phyloP scores from a whole-genome alignment of 2,329 filamentous ascomycete genomes.

The Aspergillus neoniger region DNA sequence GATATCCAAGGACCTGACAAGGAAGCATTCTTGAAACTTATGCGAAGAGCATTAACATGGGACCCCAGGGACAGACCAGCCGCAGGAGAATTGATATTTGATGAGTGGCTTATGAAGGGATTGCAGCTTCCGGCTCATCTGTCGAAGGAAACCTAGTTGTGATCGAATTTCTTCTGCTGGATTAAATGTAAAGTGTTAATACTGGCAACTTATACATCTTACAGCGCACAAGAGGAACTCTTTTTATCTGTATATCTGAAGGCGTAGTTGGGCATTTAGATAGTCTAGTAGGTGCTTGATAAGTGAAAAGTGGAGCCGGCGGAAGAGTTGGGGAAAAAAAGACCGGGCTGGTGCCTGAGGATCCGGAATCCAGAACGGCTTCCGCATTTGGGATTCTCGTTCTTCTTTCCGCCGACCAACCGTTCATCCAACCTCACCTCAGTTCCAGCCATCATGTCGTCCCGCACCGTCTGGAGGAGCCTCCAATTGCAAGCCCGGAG shows the following conservation, averaged over 20 bases:
- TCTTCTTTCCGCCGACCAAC: conserved; percentile 1
- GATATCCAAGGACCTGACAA: not conserved
- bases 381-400: not conserved
- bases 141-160: not conserved
- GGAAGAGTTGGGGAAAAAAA: not conserved
- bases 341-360: not conserved
- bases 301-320: not conserved
- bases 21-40: not conserved
- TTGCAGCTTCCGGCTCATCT: not conserved
- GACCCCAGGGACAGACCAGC: not conserved
- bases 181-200: not conserved
- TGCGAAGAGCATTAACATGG: not conserved
- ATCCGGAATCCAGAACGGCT: not conserved
- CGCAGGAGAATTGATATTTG: not conserved
- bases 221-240: too few species aligned
- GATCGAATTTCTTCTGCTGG: fast-evolving
- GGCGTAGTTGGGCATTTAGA: not conserved
- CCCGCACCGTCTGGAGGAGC: conserved; percentile 39
- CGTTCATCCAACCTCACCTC: not conserved
- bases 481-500: conserved; percentile 39
- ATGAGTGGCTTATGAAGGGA: conserved; percentile 1
- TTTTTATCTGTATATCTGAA: not conserved
- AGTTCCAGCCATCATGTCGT: conserved; percentile 31
- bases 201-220: too few species aligned
- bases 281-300: not conserved